Percentiles rank a stretch among this genome's conserved stretches.
Evolutionary conservation across 805 yeast species (phyloP).

Genomic region (Hanseniaspora lindneri): DNA sequence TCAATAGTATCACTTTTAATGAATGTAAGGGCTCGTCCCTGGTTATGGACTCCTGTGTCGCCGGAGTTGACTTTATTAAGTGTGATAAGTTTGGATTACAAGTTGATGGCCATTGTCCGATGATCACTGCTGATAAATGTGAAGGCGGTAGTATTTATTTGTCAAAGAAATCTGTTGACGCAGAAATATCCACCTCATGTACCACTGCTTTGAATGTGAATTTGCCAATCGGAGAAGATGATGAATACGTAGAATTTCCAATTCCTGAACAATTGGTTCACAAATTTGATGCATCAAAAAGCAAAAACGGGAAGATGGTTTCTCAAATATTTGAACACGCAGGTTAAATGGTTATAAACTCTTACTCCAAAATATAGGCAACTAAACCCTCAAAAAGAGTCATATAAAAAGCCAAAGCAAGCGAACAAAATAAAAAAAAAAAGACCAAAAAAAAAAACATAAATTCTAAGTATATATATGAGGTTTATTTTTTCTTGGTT

Average conservation of each 20-base stretch:
- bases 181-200: conserved; percentile 73
- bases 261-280: conserved; percentile 89
- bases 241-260: conserved; percentile 67
- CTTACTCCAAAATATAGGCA: too few species aligned
- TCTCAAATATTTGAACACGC: conserved; percentile 73
- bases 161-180: conserved; percentile 54
- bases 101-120: conserved; percentile 68
- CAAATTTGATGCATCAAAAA: conserved; percentile 30
- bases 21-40: conserved; percentile 62
- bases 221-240: conserved; percentile 57
- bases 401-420: too few species aligned
- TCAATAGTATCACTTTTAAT: conserved; percentile 72
- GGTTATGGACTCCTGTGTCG: conserved; percentile 70
- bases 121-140: conserved; percentile 76
- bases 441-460: too few species aligned
- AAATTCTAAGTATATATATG: too few species aligned
- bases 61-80: conserved; percentile 81
- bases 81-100: conserved; percentile 73
- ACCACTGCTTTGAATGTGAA: conserved; percentile 79
- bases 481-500: conserved; percentile 9
- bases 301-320: conserved; percentile 44
- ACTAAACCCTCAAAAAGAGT: too few species aligned
- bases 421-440: too few species aligned
- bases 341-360: conserved; percentile 48
- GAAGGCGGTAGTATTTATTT: conserved; percentile 77